Evolutionary conservation across 2,329 filamentous ascomycete genomes (phyloP), one percentile per base, ranked within the genome.

Genomic region (Colletotrichum filicis): DNA sequence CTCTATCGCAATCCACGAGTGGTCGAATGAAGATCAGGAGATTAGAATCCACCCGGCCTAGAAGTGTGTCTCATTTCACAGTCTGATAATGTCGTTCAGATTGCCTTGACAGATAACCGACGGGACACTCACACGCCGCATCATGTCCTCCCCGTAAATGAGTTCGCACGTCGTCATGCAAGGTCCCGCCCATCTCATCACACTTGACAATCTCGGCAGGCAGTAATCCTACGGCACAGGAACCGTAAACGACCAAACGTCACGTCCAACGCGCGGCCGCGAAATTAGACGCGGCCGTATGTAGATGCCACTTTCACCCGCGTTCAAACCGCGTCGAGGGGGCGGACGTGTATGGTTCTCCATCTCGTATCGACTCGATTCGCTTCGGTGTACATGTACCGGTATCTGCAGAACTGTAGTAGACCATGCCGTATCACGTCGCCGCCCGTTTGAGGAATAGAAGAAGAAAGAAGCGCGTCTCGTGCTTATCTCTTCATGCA

Each of bases 151-250:
- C 16, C 37, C 37, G 37, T 49, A 49, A 49, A 49, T 49, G 42
- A 49, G 42, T 35, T 12, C 37, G 37, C 7, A 16, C 35, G 14
- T 42, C 16, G 32, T 26, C 57, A 26, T 56, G 26, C 22, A 24
- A 24, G 22, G 22, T 28, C 53, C 53, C 22, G 53, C 22, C 26
- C 14, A 64, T 70, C 60, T 66, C 22, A 61, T 73, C 71, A 60
- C 71, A 73, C 32, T 53, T 65, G 66, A 73, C 57, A 73, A 58
- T 73, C 71, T 73, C 71, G 53, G 53, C n/a, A 22, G 35, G 28
- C 37, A 42, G 16, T 42, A 19, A 3, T 42, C 37, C 5, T 4
- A 3, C 37, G 37, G 37, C 37, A 42, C 37, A 42, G 37, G 6
- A 42, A 32, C 30, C 30, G 42, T 35, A 49, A 49, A n/a, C 19